phyloP scores from a whole-genome alignment of 2,329 filamentous ascomycete species.

The Monilinia fructigena region DNA sequence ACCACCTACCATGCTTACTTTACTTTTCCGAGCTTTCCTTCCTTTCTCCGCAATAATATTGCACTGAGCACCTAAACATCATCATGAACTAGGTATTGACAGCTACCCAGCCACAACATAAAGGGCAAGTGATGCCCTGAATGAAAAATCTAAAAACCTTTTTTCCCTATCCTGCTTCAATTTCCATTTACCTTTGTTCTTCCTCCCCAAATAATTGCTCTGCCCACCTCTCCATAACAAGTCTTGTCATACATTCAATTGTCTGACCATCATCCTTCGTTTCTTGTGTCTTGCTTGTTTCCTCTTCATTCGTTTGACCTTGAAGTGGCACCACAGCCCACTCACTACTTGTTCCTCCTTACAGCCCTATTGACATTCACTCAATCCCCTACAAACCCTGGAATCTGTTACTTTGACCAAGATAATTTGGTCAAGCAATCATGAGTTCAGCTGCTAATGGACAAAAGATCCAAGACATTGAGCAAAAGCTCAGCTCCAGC shows the following conservation, averaged over 20 bases:
- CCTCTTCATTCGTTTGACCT: slow-evolving; percentile 13
- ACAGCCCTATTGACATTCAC: slow-evolving; percentile 10
- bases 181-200: neutral
- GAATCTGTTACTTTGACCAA: neutral
- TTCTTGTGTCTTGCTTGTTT: slow-evolving; percentile 5
- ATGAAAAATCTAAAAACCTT: neutral
- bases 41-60: slow-evolving; percentile 6
- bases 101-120: slow-evolving; percentile 14
- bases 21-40: neutral
- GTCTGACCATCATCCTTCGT: slow-evolving; percentile 20
- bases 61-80: neutral
- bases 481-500: slow-evolving; percentile 22
- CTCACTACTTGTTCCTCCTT: neutral
- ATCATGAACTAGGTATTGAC: neutral
- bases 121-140: slow-evolving; percentile 12
- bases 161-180: slow-evolving; percentile 4
- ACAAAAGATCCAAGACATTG: slow-evolving; percentile 26
- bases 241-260: slow-evolving; percentile 24
- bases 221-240: neutral
- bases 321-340: slow-evolving; percentile 8
- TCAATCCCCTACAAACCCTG: slow-evolving; percentile 9
- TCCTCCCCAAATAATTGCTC: neutral
- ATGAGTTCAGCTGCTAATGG: slow-evolving; percentile 30
- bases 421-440: slow-evolving; percentile 15
- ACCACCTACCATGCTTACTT: too few relatives aligned